Evolutionary conservation across 306 rosid species (phyloP).

Genomic region (Ceratonia siliqua): DNA sequence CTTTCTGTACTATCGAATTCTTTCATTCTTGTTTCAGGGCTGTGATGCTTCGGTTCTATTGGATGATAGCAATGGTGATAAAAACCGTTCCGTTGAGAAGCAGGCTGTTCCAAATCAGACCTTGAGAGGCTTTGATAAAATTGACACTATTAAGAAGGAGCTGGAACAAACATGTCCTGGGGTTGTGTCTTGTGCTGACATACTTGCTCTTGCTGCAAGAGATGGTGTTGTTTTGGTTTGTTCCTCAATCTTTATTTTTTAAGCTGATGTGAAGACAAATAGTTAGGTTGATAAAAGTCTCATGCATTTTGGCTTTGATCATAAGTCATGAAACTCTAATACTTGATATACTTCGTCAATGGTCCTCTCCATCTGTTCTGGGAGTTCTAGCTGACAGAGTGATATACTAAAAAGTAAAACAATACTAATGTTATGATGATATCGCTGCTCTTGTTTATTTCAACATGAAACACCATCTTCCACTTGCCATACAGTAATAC

Average conservation of each 20-base stretch:
- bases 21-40: slow-evolving; percentile 39
- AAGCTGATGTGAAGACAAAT: not conserved
- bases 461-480: not conserved
- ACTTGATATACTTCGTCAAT: not conserved
- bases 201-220: slow-evolving; percentile 54
- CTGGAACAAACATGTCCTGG: slow-evolving; percentile 56
- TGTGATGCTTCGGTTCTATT: slow-evolving; percentile 63
- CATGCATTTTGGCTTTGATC: slow-evolving; percentile 2
- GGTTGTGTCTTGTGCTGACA: slow-evolving; percentile 57
- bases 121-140: slow-evolving; percentile 52
- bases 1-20: not conserved
- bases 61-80: slow-evolving; percentile 54
- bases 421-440: not conserved
- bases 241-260: slow-evolving; percentile 11
- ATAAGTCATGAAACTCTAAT: not conserved
- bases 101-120: slow-evolving; percentile 76
- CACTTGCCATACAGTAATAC: not conserved
- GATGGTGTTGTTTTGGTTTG: slow-evolving; percentile 56
- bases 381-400: not conserved
- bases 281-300: not conserved
- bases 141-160: slow-evolving; percentile 55
- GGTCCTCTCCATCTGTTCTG: not conserved
- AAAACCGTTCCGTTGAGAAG: slow-evolving; percentile 57
- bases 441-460: not conserved
- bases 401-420: not conserved